Evolutionary conservation across 805 yeast species (phyloP), one percentile per base, ranked within the genome.

Genomic region (Priceomyces melissophilus): DNA sequence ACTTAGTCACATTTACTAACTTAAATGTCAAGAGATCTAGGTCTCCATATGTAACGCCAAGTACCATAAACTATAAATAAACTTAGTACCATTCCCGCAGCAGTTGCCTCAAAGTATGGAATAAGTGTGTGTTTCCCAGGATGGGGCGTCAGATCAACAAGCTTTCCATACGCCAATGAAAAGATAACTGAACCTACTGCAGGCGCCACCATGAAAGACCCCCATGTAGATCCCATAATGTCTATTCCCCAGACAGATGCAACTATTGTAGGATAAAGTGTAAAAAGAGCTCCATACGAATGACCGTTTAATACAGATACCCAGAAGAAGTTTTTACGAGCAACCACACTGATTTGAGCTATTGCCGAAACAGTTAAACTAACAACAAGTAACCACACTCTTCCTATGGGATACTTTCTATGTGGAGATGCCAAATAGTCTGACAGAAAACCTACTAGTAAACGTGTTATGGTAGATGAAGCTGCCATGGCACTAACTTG

Each of bases 221-320:
- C 97, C 87, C 96, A 91, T 2, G 91, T 85, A 2, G 96, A 85
- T 0, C 97, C 98, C 61, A 91, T 79, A 27, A 86, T 75, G 32
- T 85, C 89, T 15, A 85, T 75, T 0, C 97, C 97, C 89, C 96
- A 93, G 2, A 86, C 78, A 3, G 82, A 71, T 1, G 95, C 83
- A 11, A 89, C 79, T 10, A 89, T 72, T 0, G 96, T 84, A 3
- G 99, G 98, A 51, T 81, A 86, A 4, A 87, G 63, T 0, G 98
- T 89, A 66, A 87, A 91, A 3, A 87, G 57, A 0, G 90, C 87
- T 26, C 98, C 96, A 55, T 91, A 87, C 4, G 79, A 67, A 17
- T 78, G 55, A 0, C 98, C 98, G 41, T 79, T 72, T 2, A 83
- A 44, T 2, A 75, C 57, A 7, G 87, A 71, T 31, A 61, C 49